These are phyloP conservation scores for Brettanomyces bruxellensis DNA, from an alignment of 805 yeast genomes.

Conservation along the genomic window DNA sequence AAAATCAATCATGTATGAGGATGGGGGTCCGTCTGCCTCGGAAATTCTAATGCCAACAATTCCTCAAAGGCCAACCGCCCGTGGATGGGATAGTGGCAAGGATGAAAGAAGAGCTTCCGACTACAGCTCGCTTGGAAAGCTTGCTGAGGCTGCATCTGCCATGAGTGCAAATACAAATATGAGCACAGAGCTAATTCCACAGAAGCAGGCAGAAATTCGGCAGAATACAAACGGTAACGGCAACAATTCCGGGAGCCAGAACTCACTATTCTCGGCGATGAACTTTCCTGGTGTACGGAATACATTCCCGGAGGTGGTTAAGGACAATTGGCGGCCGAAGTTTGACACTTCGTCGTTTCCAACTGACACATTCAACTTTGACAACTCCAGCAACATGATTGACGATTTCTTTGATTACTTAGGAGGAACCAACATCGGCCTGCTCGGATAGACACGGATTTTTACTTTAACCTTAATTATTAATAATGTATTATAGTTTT, in stretches of 20 bases:
- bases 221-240: neutral
- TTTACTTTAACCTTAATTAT: neutral
- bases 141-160: neutral
- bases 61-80: neutral
- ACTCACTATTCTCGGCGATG: neutral
- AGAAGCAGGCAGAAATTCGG: slow-evolving; percentile 2
- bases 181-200: neutral
- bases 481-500: neutral
- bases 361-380: neutral
- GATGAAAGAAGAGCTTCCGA: neutral
- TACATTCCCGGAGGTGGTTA: slow-evolving; percentile 9
- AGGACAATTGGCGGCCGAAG: slow-evolving; percentile 16
- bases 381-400: slow-evolving; percentile 2
- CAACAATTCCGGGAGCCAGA: neutral
- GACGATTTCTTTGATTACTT: slow-evolving; percentile 12
- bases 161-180: neutral
- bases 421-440: slow-evolving; percentile 7
- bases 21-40: neutral
- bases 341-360: slow-evolving; percentile 13
- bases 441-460: slow-evolving; percentile 1
- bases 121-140: neutral
- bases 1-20: slow-evolving; percentile 8
- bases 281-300: neutral
- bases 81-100: too few relatives aligned
- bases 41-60: neutral